A percentile compares a stretch with the other conserved stretches of the same genome.
Evolutionary conservation across 352 stramenopile species (phyloP).

Genomic region (Lagenidium sp.): DNA sequence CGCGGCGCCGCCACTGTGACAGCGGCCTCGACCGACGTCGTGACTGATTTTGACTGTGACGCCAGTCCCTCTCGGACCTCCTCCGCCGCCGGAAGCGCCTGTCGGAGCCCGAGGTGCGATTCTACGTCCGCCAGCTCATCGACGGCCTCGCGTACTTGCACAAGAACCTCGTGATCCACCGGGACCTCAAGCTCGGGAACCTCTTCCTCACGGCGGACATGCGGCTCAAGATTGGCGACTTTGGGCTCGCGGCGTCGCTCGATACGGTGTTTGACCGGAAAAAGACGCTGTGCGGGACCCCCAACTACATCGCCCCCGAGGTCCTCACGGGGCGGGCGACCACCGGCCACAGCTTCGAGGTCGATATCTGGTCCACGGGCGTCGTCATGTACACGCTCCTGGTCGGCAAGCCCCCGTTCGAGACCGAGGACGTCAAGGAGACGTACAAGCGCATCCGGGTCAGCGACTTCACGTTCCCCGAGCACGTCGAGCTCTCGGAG

Average conservation of each 20-base stretch:
- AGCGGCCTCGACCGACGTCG: no score
- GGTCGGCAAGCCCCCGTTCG: conserved; percentile 95
- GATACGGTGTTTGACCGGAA: conserved; percentile 90
- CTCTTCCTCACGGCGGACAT: conserved; percentile 94
- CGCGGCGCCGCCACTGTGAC: no score
- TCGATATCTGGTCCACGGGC: conserved; percentile 97
- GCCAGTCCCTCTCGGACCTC: conserved; percentile 95
- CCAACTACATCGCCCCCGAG: conserved; percentile 92
- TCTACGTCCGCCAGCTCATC: conserved; percentile 89
- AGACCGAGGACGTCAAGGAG: conserved; percentile 96
- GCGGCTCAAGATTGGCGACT: conserved; percentile 96
- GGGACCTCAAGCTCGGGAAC: conserved; percentile 97
- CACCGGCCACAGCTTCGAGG: conserved; percentile 95
- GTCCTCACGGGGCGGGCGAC: conserved; percentile 86
- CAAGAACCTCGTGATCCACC: conserved; percentile 92
- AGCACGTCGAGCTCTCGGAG: conserved; percentile 77
- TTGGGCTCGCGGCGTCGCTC: conserved; percentile 86
- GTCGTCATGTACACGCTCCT: conserved; percentile 98
- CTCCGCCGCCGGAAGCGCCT: conserved; percentile 92
- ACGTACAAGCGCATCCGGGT: conserved; percentile 97
- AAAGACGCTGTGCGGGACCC: conserved; percentile 93
- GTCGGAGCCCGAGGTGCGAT: conserved; percentile 92
- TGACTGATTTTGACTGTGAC: no score
- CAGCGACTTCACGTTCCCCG: conserved; percentile 95
- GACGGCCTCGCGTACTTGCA: conserved; percentile 95